Percentiles rank a stretch among this genome's conserved stretches.
These are phyloP conservation scores for Sherardia arvensis DNA, from an alignment of 257 asterid species.

Conservation along the genomic window DNA sequence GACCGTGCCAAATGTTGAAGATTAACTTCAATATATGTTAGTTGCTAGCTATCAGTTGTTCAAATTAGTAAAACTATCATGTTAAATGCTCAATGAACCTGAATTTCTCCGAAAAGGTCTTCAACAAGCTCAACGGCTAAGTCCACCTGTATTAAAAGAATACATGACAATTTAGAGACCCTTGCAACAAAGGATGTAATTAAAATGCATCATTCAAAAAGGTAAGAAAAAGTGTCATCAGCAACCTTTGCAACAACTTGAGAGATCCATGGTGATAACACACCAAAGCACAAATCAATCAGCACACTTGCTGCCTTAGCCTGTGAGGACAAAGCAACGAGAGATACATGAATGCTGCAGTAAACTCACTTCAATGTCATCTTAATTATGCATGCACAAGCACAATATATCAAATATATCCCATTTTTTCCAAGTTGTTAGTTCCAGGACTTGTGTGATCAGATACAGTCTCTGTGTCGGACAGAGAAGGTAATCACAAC, in stretches of 20 bases:
- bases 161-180: not conserved
- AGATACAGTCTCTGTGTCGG: not conserved
- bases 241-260: slow-evolving; percentile 90
- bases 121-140: slow-evolving; percentile 86
- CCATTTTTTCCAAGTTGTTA: not conserved
- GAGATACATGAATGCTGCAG: slow-evolving; percentile 11
- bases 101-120: slow-evolving; percentile 85
- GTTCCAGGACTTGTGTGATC: not conserved
- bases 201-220: not conserved
- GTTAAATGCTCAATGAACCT: slow-evolving; percentile 32
- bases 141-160: slow-evolving; percentile 52
- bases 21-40: not conserved
- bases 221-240: slow-evolving; percentile 4
- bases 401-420: not conserved
- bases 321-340: slow-evolving; percentile 33
- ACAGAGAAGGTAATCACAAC: not conserved
- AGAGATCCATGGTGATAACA: slow-evolving; percentile 87
- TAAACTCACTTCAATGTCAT: slow-evolving; percentile 1
- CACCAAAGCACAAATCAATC: slow-evolving; percentile 87
- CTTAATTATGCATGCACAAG: not conserved
- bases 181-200: not conserved
- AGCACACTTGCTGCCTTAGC: slow-evolving; percentile 91
- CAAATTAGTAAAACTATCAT: not conserved
- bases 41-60: not conserved
- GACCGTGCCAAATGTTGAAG: not conserved